phyloP scores from a whole-genome alignment of 2,329 filamentous ascomycete species.

The Calonectria pteridis region DNA sequence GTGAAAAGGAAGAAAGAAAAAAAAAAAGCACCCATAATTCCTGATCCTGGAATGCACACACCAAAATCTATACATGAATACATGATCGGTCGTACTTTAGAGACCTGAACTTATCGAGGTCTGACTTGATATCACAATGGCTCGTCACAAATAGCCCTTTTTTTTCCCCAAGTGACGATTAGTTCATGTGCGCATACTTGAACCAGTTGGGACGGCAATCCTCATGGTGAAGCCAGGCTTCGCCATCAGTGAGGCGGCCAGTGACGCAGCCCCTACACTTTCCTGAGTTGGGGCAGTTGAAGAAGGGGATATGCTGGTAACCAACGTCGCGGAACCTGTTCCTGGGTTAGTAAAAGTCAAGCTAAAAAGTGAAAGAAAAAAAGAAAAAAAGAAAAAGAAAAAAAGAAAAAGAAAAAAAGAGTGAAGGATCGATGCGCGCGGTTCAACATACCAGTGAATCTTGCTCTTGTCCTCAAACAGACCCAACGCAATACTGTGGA shows the following conservation, averaged over 20 bases:
- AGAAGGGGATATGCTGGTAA: slow-evolving; percentile 98
- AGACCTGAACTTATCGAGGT: neutral
- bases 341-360: neutral
- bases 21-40: slow-evolving; percentile 13
- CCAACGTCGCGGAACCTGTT: slow-evolving; percentile 97
- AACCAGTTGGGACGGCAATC: slow-evolving; percentile 98
- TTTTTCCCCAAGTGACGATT: neutral
- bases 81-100: neutral
- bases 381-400: no score
- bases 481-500: slow-evolving; percentile 93
- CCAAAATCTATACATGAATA: slow-evolving; percentile 27
- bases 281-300: slow-evolving; percentile 97
- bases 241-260: slow-evolving; percentile 90
- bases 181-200: slow-evolving; percentile 67
- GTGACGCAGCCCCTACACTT: slow-evolving; percentile 92
- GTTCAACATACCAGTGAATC: slow-evolving; percentile 84
- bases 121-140: neutral
- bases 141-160: neutral
- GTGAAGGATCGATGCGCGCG: neutral
- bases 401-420: no score
- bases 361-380: no score
- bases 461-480: slow-evolving; percentile 91
- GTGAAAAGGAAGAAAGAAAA: slow-evolving; percentile 29
- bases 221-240: slow-evolving; percentile 85
- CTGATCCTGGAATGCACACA: slow-evolving; percentile 27